phyloP scores from a whole-genome alignment of 495 filamentous ascomycete species.

The Penicillium coprophilum region DNA sequence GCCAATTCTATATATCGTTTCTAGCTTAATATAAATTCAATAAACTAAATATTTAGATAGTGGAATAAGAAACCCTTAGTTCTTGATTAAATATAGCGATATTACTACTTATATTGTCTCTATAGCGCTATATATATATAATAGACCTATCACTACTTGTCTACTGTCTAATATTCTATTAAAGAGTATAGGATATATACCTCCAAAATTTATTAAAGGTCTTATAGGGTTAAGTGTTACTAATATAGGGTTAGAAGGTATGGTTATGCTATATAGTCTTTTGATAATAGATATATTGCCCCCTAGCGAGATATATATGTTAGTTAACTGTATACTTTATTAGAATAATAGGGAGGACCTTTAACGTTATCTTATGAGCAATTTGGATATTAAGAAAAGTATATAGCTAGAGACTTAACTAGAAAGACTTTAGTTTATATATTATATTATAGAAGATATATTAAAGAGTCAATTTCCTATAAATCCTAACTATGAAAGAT shows the following conservation, averaged over 20 bases:
- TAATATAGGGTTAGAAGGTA: neutral
- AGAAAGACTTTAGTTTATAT: too few species aligned
- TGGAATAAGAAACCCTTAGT: neutral
- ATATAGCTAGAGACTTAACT: too few species aligned
- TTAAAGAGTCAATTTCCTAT: too few species aligned
- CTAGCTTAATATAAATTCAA: neutral
- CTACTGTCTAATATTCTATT: neutral
- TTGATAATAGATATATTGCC: neutral
- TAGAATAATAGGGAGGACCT: neutral
- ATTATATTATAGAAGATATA: too few species aligned
- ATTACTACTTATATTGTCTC: neutral
- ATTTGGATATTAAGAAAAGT: neutral
- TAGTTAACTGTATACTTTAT: neutral
- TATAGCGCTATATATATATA: neutral
- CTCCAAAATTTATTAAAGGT: neutral
- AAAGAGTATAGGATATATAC: neutral
- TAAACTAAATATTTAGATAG: neutral
- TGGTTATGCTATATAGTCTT: neutral
- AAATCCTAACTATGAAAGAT: too few species aligned
- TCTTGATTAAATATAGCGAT: neutral
- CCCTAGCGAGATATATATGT: accelerated
- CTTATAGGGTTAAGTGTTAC: neutral
- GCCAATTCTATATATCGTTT: neutral
- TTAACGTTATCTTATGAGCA: neutral
- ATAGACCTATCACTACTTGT: neutral